phyloP scores from a whole-genome alignment of 129 eudicot species.

The Smallanthus sonchifolius region DNA sequence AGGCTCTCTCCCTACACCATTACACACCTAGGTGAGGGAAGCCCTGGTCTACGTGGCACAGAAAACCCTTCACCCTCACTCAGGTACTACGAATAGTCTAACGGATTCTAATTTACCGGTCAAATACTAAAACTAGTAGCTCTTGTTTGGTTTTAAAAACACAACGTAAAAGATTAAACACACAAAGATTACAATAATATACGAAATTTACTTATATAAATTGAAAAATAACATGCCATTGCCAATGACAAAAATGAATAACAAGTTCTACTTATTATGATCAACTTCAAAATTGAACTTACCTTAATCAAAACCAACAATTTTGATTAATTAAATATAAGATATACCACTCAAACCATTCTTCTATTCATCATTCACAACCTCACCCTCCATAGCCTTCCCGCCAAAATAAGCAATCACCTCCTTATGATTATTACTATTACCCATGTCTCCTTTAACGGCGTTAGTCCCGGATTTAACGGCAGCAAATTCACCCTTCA shows the following conservation, averaged over 20 bases:
- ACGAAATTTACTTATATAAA: background rate
- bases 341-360: constrained; percentile 9
- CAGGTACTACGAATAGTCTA: no score
- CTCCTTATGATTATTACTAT: background rate
- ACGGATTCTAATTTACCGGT: no score
- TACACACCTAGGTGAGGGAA: no score
- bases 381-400: constrained; percentile 28
- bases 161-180: no score
- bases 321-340: background rate
- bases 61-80: no score
- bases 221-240: background rate
- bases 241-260: background rate
- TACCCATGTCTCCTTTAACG: constrained; percentile 13
- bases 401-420: constrained; percentile 22
- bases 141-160: no score
- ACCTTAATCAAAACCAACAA: background rate
- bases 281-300: background rate
- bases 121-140: no score
- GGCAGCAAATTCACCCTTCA: constrained; percentile 47
- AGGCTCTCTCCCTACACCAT: no score
- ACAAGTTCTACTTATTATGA: background rate
- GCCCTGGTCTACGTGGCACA: no score
- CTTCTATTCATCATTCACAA: constrained; percentile 26
- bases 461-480: constrained; percentile 20
- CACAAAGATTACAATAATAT: background rate